Evolutionary conservation across 139 green algal genomes (phyloP), one percentile per base, ranked within the genome.

Genomic region (Picochlorum sp.): DNA sequence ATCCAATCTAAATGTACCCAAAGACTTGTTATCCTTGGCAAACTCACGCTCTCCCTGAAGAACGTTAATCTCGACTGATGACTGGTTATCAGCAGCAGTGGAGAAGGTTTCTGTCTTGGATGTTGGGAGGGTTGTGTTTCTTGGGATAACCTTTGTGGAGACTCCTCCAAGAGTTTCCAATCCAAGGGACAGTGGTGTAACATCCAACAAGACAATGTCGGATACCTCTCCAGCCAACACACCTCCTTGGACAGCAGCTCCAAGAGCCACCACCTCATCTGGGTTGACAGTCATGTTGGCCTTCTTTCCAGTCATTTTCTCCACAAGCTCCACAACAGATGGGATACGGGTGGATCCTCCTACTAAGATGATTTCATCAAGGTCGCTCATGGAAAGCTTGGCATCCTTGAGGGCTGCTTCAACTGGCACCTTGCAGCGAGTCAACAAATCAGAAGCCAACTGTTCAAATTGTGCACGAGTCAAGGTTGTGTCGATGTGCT

Each of bases 211-310:
- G 54, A 98, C 92, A 62, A 98, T 98, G 79, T 98, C 90, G 21
- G 63, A 79, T 21, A 66, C 73, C 66, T 85, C 74, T 66, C 83
- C 83, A 20, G 84, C 81, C 32, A 91, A 70, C 52, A 89, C 84
- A 52, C 89, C 82, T 56, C 84, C 89, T 82, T 98, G 94, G 57
- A 99, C 94, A 7, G 94, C 94, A 1, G 94, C 94, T 30, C 94
- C 94, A 26, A 98, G 87, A 0, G 94, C 94, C 37, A 99, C 94
- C 38, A 98, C 94, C 86, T 99, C 94, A 67, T 99, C 94, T 21
- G 94, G 94, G 82, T 99, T 99, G 1, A 99, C 94, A 2, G 82
- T 88, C 59, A 97, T 85, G 79, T 98, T 98, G 65, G 94, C 91
- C 57, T 93, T 78, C 86, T 94, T 96, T 66, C 85, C 82, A 24